A percentile compares a stretch with the other conserved stretches of the same genome.
phyloP scores from a whole-genome alignment of 2,329 filamentous ascomycete species.

The Fusarium goolgardi region DNA sequence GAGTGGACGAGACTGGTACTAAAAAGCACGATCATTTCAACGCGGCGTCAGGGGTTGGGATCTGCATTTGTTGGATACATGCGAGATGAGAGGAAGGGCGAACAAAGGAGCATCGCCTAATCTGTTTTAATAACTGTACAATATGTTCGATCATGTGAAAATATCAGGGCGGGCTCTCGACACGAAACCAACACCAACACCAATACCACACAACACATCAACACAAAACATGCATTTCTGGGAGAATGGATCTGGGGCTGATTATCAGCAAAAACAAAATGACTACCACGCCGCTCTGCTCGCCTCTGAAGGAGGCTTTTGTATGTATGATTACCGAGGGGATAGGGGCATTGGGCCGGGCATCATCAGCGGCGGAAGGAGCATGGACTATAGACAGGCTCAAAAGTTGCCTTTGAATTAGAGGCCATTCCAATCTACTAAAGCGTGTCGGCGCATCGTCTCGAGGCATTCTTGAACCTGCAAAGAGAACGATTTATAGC shows the following conservation, averaged over 20 bases:
- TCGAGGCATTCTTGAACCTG: neutral
- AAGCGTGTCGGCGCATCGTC: constrained; percentile 18
- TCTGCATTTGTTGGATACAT: constrained; percentile 41
- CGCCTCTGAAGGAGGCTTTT: constrained; percentile 44
- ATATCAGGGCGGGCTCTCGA: constrained; percentile 42
- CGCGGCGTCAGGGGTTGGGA: constrained; percentile 42
- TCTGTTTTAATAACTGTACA: constrained; percentile 52
- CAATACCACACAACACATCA: constrained; percentile 23
- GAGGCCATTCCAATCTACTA: constrained; percentile 25
- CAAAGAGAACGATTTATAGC: neutral
- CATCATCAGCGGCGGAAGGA: constrained; percentile 26
- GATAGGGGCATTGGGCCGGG: constrained; percentile 30
- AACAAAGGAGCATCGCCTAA: constrained; percentile 30
- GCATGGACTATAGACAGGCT: constrained; percentile 38
- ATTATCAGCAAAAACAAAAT: constrained; percentile 39
- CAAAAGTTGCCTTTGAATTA: constrained; percentile 36
- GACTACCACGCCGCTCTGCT: constrained; percentile 52
- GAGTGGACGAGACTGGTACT: constrained; percentile 88
- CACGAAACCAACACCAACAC: constrained; percentile 39
- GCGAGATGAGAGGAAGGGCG: constrained; percentile 34
- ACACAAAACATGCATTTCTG: constrained; percentile 32
- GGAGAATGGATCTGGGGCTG: constrained; percentile 42
- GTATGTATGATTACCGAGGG: constrained; percentile 48
- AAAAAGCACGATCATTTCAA: constrained; percentile 44
- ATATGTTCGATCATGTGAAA: constrained; percentile 49